Evolutionary conservation across 176 grass and related monocot species (phyloP).

Genomic region (Oryza nivara): DNA sequence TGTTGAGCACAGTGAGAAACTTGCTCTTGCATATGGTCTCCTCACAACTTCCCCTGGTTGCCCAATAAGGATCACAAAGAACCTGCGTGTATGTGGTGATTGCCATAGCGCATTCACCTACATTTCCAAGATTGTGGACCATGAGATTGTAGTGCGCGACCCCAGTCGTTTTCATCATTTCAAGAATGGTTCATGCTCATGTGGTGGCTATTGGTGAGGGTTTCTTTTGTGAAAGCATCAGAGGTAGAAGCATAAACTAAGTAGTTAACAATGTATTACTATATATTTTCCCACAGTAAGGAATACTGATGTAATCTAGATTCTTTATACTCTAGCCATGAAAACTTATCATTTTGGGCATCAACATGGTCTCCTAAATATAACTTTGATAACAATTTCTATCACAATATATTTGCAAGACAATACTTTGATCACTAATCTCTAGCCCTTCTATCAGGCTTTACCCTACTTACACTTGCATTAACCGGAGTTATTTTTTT

Average conservation of each 20-base stretch:
- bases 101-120: slow-evolving; percentile 81
- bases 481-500: no score
- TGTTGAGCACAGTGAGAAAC: slow-evolving; percentile 79
- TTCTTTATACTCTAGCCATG: slow-evolving; percentile 9
- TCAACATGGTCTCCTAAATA: neutral
- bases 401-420: neutral
- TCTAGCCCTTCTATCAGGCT: no score
- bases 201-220: slow-evolving; percentile 70
- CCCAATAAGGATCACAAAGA: slow-evolving; percentile 86
- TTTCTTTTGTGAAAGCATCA: neutral
- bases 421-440: no score
- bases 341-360: neutral
- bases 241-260: neutral
- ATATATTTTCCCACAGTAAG: neutral
- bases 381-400: neutral
- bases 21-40: slow-evolving; percentile 83
- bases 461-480: no score
- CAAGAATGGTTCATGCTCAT: slow-evolving; percentile 77
- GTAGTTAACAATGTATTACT: neutral
- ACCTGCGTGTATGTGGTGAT: slow-evolving; percentile 80
- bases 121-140: slow-evolving; percentile 77
- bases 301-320: slow-evolving; percentile 16
- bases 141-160: slow-evolving; percentile 90
- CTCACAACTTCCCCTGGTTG: slow-evolving; percentile 67
- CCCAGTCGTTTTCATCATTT: slow-evolving; percentile 91